Evolutionary conservation across 257 asterid genomes (phyloP).

Genomic region (Schizonepeta tenuifolia): DNA sequence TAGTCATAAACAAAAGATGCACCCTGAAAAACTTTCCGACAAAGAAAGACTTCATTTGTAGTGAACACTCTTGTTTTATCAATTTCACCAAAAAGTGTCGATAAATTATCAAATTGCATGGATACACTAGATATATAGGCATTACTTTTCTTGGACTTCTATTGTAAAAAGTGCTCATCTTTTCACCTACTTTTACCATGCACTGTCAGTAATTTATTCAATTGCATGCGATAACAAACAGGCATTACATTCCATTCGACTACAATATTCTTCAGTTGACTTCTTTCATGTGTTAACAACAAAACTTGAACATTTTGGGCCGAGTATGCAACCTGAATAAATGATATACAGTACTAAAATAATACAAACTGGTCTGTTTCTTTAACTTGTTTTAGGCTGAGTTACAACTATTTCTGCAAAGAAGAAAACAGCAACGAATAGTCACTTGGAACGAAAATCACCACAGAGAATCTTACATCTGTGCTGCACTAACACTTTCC

Average conservation of each 20-base stretch:
- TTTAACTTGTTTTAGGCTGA: constrained; percentile 17
- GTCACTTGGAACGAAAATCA: constrained; percentile 20
- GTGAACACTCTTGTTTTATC: neutral
- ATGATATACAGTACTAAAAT: constrained; percentile 10
- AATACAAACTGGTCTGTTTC: neutral
- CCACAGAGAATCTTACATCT: constrained; percentile 45
- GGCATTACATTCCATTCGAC: neutral
- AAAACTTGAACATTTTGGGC: neutral
- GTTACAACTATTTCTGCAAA: constrained; percentile 31
- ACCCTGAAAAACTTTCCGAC: neutral
- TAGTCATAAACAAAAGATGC: neutral
- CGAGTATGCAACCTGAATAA: neutral
- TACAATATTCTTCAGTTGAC: neutral
- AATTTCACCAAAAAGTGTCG: neutral
- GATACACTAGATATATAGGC: neutral
- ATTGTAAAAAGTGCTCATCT: neutral
- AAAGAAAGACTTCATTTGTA: neutral
- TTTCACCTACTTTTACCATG: neutral
- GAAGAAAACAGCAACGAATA: constrained; percentile 30
- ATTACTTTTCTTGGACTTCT: neutral
- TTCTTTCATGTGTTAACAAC: neutral
- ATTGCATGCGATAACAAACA: neutral
- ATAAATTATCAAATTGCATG: neutral
- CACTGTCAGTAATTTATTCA: neutral
- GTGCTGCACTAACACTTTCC: constrained; percentile 49